These are phyloP conservation scores for Botryotinia narcissicola DNA, from an alignment of 2,329 filamentous ascomycete species.

Conservation along the genomic window DNA sequence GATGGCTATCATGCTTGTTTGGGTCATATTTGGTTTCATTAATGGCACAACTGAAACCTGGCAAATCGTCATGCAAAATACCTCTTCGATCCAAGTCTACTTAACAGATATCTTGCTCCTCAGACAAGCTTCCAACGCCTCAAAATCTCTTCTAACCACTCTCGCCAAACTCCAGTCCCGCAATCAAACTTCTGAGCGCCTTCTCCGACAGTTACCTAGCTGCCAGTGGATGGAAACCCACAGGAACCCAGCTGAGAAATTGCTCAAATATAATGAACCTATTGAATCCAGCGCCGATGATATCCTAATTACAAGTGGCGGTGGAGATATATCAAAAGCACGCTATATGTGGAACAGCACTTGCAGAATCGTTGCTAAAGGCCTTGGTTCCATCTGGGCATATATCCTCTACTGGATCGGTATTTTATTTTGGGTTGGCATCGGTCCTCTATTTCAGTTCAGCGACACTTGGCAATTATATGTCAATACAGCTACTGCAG, in stretches of 20 bases:
- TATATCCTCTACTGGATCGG: slow-evolving; percentile 24
- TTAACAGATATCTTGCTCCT: slow-evolving; percentile 38
- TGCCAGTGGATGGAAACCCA: not conserved
- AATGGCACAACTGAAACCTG: slow-evolving; percentile 25
- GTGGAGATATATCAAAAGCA: not conserved
- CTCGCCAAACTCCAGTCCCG: slow-evolving; percentile 24
- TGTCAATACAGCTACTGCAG: slow-evolving; percentile 46
- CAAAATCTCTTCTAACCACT: slow-evolving; percentile 18
- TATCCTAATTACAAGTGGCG: not conserved
- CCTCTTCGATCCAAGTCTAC: slow-evolving; percentile 39
- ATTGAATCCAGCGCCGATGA: not conserved
- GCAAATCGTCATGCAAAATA: slow-evolving; percentile 38
- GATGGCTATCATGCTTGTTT: slow-evolving; percentile 11
- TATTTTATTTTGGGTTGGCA: slow-evolving; percentile 26
- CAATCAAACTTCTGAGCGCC: slow-evolving; percentile 10
- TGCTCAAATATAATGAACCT: not conserved
- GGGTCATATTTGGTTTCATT: not conserved
- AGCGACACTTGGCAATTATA: slow-evolving; percentile 30
- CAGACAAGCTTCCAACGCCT: slow-evolving; percentile 36
- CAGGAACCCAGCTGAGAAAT: not conserved
- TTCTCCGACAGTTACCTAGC: not conserved
- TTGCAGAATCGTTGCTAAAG: slow-evolving; percentile 16
- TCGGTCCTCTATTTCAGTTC: slow-evolving; percentile 23
- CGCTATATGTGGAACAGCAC: not conserved
- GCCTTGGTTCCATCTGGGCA: slow-evolving; percentile 24